Evolutionary conservation across 1,284 basidiomycete species (phyloP).

Genomic region (Tremellales sp.): DNA sequence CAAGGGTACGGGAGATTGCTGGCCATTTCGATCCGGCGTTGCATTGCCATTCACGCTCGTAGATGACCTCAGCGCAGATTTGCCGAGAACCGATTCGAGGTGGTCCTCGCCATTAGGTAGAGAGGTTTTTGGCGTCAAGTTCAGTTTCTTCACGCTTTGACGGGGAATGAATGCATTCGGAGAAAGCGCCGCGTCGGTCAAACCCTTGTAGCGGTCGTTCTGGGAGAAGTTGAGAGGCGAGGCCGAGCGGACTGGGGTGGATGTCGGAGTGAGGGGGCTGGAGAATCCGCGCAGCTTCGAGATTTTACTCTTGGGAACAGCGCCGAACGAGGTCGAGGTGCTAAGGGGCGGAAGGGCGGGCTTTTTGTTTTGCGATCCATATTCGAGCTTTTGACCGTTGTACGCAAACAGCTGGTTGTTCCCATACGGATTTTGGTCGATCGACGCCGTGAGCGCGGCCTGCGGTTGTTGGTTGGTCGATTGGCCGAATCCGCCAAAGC

Average conservation of each 20-base stretch:
- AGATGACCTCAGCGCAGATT: conserved; percentile 40
- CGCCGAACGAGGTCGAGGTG: conserved; percentile 48
- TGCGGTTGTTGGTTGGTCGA: conserved; percentile 42
- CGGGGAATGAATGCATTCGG: conserved; percentile 63
- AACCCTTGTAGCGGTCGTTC: conserved; percentile 51
- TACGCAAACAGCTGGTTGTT: conserved; percentile 60
- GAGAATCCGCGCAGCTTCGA: conserved; percentile 53
- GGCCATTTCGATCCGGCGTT: conserved; percentile 35
- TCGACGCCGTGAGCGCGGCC: conserved; percentile 68
- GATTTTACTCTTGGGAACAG: conserved; percentile 48
- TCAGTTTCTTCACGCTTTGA: conserved; percentile 90
- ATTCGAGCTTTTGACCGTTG: conserved; percentile 42
- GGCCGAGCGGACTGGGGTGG: conserved; percentile 35
- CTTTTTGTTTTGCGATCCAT: conserved; percentile 48
- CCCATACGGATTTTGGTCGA: conserved; percentile 83
- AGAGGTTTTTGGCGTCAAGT: conserved; percentile 63
- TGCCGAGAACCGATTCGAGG: conserved; percentile 44
- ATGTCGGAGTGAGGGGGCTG: conserved; percentile 40
- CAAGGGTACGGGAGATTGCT: conserved; percentile 13
- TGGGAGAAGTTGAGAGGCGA: conserved; percentile 25
- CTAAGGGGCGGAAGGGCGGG: conserved; percentile 49
- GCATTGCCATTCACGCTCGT: conserved; percentile 46
- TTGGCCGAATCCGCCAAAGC: conserved; percentile 38
- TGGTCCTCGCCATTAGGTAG: conserved; percentile 31
- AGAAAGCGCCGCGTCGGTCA: conserved; percentile 55